Evolutionary conservation across 2,329 filamentous ascomycete species (phyloP).

Genomic region (Sphaerulina vaccinii): DNA sequence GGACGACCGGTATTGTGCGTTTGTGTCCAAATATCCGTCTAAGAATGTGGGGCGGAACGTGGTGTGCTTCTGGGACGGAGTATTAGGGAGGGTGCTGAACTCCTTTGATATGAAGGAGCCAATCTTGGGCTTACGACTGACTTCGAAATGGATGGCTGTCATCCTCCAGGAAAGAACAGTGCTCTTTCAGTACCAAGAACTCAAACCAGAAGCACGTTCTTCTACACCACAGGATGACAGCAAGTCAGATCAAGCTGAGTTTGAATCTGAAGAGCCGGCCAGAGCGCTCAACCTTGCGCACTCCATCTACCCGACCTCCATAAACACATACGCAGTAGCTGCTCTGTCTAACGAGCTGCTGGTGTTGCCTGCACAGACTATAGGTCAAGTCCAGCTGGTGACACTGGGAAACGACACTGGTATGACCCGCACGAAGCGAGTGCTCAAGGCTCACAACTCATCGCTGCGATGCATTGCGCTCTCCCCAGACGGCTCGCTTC

Average conservation of each 20-base stretch:
- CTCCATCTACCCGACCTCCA: conserved; percentile 77
- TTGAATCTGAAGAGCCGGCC: neutral
- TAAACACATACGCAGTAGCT: conserved; percentile 79
- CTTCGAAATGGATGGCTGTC: conserved; percentile 73
- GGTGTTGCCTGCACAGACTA: conserved; percentile 81
- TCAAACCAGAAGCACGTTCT: conserved; percentile 40
- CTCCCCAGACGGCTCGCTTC: conserved; percentile 73
- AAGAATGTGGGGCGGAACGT: conserved; percentile 33
- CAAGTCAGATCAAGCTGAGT: conserved; percentile 8
- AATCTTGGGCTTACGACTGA: conserved; percentile 76
- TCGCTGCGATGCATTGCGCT: conserved; percentile 75
- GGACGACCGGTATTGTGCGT: conserved; percentile 64
- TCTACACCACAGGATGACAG: conserved; percentile 45
- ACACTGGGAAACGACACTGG: conserved; percentile 62
- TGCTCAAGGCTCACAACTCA: conserved; percentile 85
- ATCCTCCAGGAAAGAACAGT: conserved; percentile 53
- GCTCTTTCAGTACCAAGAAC: conserved; percentile 34
- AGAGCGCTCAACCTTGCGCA: conserved; percentile 32
- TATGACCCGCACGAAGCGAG: conserved; percentile 71
- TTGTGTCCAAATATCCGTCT: conserved; percentile 78
- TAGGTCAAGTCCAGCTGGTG: conserved; percentile 86
- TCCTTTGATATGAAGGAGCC: conserved; percentile 76
- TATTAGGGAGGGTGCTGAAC: conserved; percentile 71
- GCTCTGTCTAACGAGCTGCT: conserved; percentile 71
- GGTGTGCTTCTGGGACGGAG: conserved; percentile 76